Conservation (phyloP, 2,329 filamentous ascomycete genomes). For the Calycina herbarum region DNA sequence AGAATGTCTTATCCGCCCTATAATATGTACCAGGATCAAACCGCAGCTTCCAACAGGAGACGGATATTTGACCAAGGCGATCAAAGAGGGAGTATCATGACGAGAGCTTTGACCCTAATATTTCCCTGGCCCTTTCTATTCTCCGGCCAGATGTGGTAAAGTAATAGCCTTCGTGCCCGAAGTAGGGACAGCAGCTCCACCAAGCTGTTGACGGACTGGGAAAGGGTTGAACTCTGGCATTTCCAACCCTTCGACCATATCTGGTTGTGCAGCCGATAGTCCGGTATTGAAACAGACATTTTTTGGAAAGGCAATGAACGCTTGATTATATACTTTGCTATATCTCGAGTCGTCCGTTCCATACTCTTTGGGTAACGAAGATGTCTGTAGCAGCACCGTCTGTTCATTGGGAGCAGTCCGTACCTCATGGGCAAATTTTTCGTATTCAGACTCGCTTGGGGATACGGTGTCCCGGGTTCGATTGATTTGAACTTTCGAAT, state of each 20-base stretch:
- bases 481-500: constrained; percentile 8
- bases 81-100: too few species aligned
- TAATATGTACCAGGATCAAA: too few species aligned
- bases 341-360: constrained; percentile 20
- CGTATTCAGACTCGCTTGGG: constrained; percentile 19
- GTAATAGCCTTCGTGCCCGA: constrained; percentile 4
- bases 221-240: constrained; percentile 23
- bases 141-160: constrained; percentile 26
- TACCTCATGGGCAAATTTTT: constrained; percentile 11
- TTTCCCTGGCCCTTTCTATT: constrained; percentile 21
- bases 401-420: constrained; percentile 15
- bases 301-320: constrained; percentile 30
- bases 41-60: too few species aligned
- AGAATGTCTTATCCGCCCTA: too few species aligned
- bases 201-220: constrained; percentile 18
- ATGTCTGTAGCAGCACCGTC: constrained; percentile 17
- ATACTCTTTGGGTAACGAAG: constrained; percentile 17
- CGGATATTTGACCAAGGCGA: too few species aligned
- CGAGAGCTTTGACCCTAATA: too few species aligned
- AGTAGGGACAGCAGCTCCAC: constrained; percentile 13
- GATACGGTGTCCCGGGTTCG: constrained; percentile 12
- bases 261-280: constrained; percentile 34
- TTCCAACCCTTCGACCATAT: constrained; percentile 34
- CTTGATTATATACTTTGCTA: constrained; percentile 17
- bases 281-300: constrained; percentile 35